Evolutionary conservation across 2,329 filamentous ascomycete species (phyloP).

Genomic region (Ophiostoma angusticollis): DNA sequence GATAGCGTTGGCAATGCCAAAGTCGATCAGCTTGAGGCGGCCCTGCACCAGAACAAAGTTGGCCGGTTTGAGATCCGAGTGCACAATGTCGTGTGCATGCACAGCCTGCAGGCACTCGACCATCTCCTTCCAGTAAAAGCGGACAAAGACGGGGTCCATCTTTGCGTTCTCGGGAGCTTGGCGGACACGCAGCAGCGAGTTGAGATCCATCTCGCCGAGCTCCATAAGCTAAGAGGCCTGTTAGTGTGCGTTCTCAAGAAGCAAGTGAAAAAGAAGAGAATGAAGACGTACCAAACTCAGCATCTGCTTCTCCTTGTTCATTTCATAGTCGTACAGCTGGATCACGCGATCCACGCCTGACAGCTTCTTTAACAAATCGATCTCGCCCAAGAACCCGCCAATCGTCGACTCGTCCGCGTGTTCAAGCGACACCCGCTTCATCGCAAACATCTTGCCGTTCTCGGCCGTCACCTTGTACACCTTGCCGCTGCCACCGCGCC

Average conservation of each 20-base stretch:
- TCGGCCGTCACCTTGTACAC: slow-evolving; percentile 96
- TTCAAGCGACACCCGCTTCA: slow-evolving; percentile 86
- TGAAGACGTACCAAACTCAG: slow-evolving; percentile 59
- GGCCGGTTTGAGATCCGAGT: slow-evolving; percentile 91
- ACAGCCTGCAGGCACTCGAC: slow-evolving; percentile 86
- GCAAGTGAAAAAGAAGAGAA: not conserved
- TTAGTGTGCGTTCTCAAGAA: not conserved
- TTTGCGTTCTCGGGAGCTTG: slow-evolving; percentile 58
- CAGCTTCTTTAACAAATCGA: slow-evolving; percentile 74
- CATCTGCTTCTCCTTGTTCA: slow-evolving; percentile 83
- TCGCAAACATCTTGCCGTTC: slow-evolving; percentile 86
- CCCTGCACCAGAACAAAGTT: slow-evolving; percentile 93
- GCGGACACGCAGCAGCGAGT: slow-evolving; percentile 65
- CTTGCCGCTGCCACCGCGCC: slow-evolving; percentile 82
- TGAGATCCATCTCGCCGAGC: slow-evolving; percentile 86
- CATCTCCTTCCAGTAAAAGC: slow-evolving; percentile 99
- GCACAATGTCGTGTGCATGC: slow-evolving; percentile 82
- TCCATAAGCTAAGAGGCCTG: slow-evolving; percentile 64
- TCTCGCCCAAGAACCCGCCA: slow-evolving; percentile 85
- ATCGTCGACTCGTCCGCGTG: slow-evolving; percentile 77
- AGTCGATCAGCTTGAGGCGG: slow-evolving; percentile 89
- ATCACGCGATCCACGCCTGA: slow-evolving; percentile 82
- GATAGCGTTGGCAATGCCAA: slow-evolving; percentile 96
- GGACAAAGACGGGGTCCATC: slow-evolving; percentile 80
- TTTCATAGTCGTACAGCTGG: slow-evolving; percentile 78